Percentiles rank a stretch among this genome's conserved stretches.
Conservation (phyloP, 257 asterid species). For the Cordia subcordata region DNA sequence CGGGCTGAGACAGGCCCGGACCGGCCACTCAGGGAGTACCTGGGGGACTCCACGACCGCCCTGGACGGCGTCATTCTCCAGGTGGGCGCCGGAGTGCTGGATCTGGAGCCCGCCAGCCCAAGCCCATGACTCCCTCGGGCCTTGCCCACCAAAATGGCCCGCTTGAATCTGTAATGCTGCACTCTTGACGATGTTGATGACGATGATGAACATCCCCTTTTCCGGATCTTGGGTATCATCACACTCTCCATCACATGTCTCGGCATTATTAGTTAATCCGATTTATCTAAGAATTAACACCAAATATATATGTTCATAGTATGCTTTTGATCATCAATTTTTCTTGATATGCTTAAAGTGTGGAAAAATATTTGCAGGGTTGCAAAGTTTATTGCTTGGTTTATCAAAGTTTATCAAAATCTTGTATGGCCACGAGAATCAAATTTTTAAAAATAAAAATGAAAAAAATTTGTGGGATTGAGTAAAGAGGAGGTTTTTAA, state of each 20-base stretch:
- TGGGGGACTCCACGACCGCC: slow-evolving; percentile 54
- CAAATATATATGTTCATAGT: too few relatives aligned
- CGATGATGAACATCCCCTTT: slow-evolving; percentile 86
- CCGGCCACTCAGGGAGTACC: slow-evolving; percentile 50
- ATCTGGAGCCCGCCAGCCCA: slow-evolving; percentile 66
- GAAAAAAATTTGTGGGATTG: background rate
- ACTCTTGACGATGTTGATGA: slow-evolving; percentile 84
- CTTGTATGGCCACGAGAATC: background rate
- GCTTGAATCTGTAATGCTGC: slow-evolving; percentile 57
- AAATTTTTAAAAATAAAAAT: too few relatives aligned
- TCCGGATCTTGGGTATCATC: slow-evolving; percentile 68
- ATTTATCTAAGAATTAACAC: too few relatives aligned
- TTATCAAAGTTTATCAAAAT: background rate
- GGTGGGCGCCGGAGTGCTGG: slow-evolving; percentile 81
- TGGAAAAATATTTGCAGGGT: background rate
- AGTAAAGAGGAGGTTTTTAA: background rate
- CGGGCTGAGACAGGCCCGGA: slow-evolving; percentile 87
- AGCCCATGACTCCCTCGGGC: slow-evolving; percentile 36
- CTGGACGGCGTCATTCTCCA: slow-evolving; percentile 46
- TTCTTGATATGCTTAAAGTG: background rate
- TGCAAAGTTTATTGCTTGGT: background rate
- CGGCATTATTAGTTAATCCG: slow-evolving; percentile 25
- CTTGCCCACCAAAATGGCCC: slow-evolving; percentile 79
- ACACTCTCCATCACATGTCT: slow-evolving; percentile 38
- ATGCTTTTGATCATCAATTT: too few relatives aligned